Evolutionary conservation across 1,284 basidiomycete genomes (phyloP), one percentile per base, ranked within the genome.

Genomic region (Cryptococcus neoformans): DNA sequence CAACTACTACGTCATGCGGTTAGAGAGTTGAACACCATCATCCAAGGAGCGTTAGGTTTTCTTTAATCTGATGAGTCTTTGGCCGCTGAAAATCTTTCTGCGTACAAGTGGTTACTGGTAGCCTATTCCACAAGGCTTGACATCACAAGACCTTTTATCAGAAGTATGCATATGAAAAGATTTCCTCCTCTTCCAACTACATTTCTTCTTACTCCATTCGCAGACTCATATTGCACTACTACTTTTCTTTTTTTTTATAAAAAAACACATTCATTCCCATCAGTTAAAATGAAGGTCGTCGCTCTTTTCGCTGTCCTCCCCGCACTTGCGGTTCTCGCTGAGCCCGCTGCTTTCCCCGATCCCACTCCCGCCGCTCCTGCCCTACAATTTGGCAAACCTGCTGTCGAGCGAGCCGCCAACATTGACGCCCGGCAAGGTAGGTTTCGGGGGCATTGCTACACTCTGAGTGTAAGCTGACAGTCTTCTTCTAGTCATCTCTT

Each of bases 231-330:
- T 35, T 40, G 28, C 39, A 21, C 38, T 55, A 28, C 42, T 35
- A 40, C 54, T 44, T 34, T 56, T 39, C 49, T 38, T 36, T 4
- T 35, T 7, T 40, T 11, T 28, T 36, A 10, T 17, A 49, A 12
- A 47, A 21, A n/a, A 16, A 6, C 42, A 4, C 51, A 44, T 14
- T n/a, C 21, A 37, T 14, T 42, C 45, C 38, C 16, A 4, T 28
- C 28, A 4, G 28, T 28, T 21, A 38, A 34, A 35, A 65, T 67
- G 65, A 62, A 61, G 46, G 50, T 62, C 61, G 51, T 61, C 48
- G 44, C 58, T 50, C 39, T 60, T 16, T 6, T 63, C 49, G 55
- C 59, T 41, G 44, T 64, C 54, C 37, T 62, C 47, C 50, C 57
- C 39, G 44, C 49, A 21, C 36, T 59, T 21, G 58, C 59, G 36